phyloP scores from a whole-genome alignment of 306 rosid genomes.

The Astragalus membranaceus region DNA sequence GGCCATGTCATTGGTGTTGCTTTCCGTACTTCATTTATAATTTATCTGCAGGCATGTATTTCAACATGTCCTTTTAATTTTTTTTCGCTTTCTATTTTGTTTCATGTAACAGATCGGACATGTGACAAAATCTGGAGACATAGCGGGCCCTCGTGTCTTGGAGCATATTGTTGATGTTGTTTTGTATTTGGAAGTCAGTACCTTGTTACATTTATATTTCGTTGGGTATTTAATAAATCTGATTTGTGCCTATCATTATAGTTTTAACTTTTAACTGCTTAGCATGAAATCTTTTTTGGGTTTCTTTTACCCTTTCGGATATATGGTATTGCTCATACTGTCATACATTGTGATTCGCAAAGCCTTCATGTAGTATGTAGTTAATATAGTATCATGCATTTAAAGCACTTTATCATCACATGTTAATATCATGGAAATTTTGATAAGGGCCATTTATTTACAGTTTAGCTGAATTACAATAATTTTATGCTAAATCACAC shows the following conservation, averaged over 20 bases:
- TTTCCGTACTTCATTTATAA: conserved; percentile 1
- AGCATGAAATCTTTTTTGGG: background rate
- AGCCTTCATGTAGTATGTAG: background rate
- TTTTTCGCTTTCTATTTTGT: background rate
- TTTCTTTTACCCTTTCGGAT: background rate
- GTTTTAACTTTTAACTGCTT: conserved; percentile 8
- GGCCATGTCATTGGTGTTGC: background rate
- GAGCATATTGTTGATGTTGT: conserved; percentile 96
- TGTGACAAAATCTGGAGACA: conserved; percentile 82
- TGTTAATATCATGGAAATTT: background rate
- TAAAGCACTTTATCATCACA: conserved; percentile 1
- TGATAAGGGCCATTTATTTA: background rate
- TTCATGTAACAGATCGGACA: conserved; percentile 72
- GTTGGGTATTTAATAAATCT: conserved; percentile 16
- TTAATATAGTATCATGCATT: background rate
- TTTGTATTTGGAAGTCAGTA: conserved; percentile 90
- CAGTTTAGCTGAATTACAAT: conserved; percentile 5
- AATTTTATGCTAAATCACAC: background rate
- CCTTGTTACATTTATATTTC: conserved; percentile 33
- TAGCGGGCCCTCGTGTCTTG: conserved; percentile 93
- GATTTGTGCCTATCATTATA: conserved; percentile 13
- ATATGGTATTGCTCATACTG: background rate
- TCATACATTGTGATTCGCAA: background rate
- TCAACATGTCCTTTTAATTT: background rate
- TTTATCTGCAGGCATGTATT: conserved; percentile 7